Percentiles rank a stretch among this genome's conserved stretches.
Conservation (phyloP, 352 stramenopile genomes). For the Globisporangium lucens region DNA sequence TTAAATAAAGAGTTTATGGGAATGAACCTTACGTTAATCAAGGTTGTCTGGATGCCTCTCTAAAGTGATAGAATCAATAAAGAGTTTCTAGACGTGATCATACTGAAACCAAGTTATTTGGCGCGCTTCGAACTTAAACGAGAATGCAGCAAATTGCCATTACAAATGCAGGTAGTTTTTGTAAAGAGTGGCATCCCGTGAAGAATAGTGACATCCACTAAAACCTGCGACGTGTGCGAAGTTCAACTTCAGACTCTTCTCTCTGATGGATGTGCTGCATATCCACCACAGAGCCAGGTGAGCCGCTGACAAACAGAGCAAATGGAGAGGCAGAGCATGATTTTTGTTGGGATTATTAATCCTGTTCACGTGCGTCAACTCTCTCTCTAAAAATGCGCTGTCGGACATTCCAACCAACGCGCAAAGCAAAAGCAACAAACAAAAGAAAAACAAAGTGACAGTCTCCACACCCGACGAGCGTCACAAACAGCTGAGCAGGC, state of each 20-base stretch:
- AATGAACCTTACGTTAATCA: too few relatives aligned
- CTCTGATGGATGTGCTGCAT: too few relatives aligned
- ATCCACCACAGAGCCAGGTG: too few relatives aligned
- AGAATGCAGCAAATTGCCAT: too few relatives aligned
- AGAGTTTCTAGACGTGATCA: background rate
- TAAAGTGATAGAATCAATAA: background rate
- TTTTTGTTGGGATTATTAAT: background rate
- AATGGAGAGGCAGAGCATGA: background rate
- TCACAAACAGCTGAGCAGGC: background rate
- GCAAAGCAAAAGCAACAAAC: background rate
- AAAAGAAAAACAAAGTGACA: background rate
- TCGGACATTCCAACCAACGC: background rate
- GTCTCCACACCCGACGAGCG: background rate
- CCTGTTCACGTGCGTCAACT: background rate
- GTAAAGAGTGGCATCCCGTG: background rate
- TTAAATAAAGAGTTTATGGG: background rate
- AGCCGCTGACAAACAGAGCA: background rate
- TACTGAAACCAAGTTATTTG: background rate
- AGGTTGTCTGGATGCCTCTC: too few relatives aligned
- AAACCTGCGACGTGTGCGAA: constrained; percentile 10
- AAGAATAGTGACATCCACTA: background rate
- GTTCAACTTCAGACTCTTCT: constrained; percentile 3
- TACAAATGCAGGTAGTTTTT: too few relatives aligned
- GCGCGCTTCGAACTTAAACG: background rate
- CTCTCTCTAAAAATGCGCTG: background rate